Evolutionary conservation across 805 yeast genomes (phyloP), one percentile per base, ranked within the genome.

Genomic region (Priceomyces castillae): DNA sequence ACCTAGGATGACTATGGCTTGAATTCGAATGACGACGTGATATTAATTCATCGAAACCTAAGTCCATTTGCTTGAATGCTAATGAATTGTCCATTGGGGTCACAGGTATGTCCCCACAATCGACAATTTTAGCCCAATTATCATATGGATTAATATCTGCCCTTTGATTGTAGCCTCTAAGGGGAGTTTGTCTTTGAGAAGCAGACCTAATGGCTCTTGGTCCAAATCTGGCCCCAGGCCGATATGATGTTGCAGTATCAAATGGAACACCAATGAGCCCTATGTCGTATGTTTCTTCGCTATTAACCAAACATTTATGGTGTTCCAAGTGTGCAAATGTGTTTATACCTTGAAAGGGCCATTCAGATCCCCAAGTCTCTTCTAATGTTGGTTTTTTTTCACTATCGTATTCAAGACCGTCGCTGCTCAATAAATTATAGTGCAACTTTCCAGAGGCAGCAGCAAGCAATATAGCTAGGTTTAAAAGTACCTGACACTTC

Each of bases 201-300:
- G 86, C 86, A 2, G 74, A 66, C 50, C 90, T 65, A 40, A 84
- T 81, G 10, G 86, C 84, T 40, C 81, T 64, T 2, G 92, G 95
- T 2, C 95, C 95, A 62, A 86, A 86, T 42, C 95, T 65, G 2
- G 95, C 90, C 5, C 95, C 95, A 0, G 90, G 77, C 40, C 95
- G 72, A 60, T 81, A 86, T 0, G 90, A 76, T 0, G 82, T 82
- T 0, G 92, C 92, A 5, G 94, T 86, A 56, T 86, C 95, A 53
- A 86, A 87, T 0, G 95, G 95, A 1, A 84, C 83, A 3, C 95
- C 95, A 43, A 86, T 72, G 11, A 87, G 50, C 0, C 82, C 95
- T 39, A 87, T 75, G 52, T 87, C 95, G 51, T 73, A 88, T 1
- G 66, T 54, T 6, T 59, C 47, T 4, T 73, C 69, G 34, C 76